Percentiles rank a stretch among this genome's conserved stretches.
phyloP scores from a whole-genome alignment of 495 filamentous ascomycete genomes.

The Annulohypoxylon nitens region DNA sequence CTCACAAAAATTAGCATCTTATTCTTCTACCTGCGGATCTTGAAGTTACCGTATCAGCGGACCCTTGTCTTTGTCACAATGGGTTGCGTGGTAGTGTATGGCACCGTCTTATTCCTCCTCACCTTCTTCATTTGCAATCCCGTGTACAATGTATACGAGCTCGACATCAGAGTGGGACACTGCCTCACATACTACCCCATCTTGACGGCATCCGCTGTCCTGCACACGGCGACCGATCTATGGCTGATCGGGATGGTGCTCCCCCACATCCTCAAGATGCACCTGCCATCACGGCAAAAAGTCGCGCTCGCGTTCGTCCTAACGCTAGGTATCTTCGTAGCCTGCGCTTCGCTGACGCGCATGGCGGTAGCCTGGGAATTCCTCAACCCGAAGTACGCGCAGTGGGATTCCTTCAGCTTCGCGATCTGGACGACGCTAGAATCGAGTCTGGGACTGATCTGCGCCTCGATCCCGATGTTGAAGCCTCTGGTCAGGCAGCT shows the following conservation, averaged over 20 bases:
- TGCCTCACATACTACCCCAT: constrained; percentile 54
- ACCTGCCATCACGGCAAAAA: constrained; percentile 52
- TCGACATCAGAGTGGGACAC: constrained; percentile 48
- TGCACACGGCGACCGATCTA: constrained; percentile 54
- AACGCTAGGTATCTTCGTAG: constrained; percentile 54
- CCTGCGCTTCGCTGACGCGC: constrained; percentile 53
- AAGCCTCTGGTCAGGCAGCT: constrained; percentile 42
- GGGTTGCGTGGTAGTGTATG: constrained; percentile 49
- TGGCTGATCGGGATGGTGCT: constrained; percentile 56
- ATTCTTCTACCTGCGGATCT: constrained; percentile 58
- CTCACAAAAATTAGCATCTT: constrained; percentile 58
- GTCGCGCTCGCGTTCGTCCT: constrained; percentile 52
- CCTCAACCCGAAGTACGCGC: constrained; percentile 45
- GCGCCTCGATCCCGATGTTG: constrained; percentile 46
- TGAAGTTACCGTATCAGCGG: constrained; percentile 50
- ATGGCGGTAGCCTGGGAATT: constrained; percentile 47
- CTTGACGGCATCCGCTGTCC: constrained; percentile 50
- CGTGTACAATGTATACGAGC: constrained; percentile 35
- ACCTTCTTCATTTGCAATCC: constrained; percentile 58
- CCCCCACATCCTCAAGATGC: constrained; percentile 53
- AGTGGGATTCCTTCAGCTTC: constrained; percentile 45
- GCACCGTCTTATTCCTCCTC: constrained; percentile 54
- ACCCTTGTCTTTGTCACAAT: constrained; percentile 52
- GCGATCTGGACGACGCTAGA: constrained; percentile 48
- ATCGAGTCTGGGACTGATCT: constrained; percentile 43